A percentile compares a stretch with the other conserved stretches of the same genome.
Conservation (phyloP, 73 alveolate species). For the Paramecium pentaurelia region DNA sequence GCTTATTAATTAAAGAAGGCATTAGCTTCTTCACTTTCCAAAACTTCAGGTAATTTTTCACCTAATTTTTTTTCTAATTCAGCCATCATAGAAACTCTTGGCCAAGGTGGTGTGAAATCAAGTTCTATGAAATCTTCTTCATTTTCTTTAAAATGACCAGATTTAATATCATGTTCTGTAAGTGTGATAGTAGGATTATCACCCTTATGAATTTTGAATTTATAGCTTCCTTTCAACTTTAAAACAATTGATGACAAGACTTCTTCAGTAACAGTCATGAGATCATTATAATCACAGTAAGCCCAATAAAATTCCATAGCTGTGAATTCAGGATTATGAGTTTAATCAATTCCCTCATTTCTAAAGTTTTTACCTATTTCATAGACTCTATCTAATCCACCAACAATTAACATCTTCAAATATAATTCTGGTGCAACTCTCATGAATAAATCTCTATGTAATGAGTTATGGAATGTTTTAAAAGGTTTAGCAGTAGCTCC, state of each 20-base stretch:
- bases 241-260: slow-evolving; percentile 86
- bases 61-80: slow-evolving; percentile 84
- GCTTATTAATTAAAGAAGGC: slow-evolving; percentile 83
- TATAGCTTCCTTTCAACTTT: slow-evolving; percentile 90
- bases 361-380: slow-evolving; percentile 99
- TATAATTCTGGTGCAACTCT: slow-evolving; percentile 99
- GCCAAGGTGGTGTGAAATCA: slow-evolving; percentile 98
- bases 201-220: slow-evolving; percentile 88
- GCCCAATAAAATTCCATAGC: slow-evolving; percentile 99
- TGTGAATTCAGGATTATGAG: slow-evolving; percentile 99
- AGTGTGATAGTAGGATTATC: slow-evolving; percentile 71
- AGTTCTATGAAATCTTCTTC: slow-evolving; percentile 79
- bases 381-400: slow-evolving; percentile 99
- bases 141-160: slow-evolving; percentile 59
- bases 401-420: slow-evolving; percentile 98
- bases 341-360: slow-evolving; percentile 99
- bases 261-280: slow-evolving; percentile 97
- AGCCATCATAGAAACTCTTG: slow-evolving; percentile 91
- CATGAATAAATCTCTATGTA: slow-evolving; percentile 95
- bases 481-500: slow-evolving; percentile 99
- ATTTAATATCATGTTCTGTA: slow-evolving; percentile 16
- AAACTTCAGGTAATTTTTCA: slow-evolving; percentile 77
- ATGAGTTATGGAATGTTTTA: slow-evolving; percentile 97
- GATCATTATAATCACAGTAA: slow-evolving; percentile 98
- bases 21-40: slow-evolving; percentile 89